phyloP scores from a whole-genome alignment of 805 yeast genomes.

The Kodamaea jinghongensis region DNA sequence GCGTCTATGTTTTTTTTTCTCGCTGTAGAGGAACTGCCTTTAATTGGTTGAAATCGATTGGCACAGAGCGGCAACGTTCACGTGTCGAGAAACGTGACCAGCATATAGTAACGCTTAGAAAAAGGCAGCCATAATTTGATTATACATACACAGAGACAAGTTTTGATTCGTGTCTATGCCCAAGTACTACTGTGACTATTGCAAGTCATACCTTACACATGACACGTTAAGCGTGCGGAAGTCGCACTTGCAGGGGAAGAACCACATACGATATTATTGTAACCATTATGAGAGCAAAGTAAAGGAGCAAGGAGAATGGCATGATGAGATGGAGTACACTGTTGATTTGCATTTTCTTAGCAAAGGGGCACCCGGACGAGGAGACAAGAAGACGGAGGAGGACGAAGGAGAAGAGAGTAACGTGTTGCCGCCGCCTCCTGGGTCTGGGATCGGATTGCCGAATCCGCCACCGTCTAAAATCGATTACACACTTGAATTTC shows the following conservation, averaged over 20 bases:
- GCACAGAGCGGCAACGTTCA: too few relatives aligned
- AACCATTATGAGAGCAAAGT: constrained; percentile 62
- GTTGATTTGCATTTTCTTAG: constrained; percentile 35
- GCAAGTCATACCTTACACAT: constrained; percentile 79
- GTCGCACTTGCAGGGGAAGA: constrained; percentile 73
- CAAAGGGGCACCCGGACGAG: constrained; percentile 26
- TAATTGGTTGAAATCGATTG: constrained; percentile 5
- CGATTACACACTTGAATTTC: constrained; percentile 22
- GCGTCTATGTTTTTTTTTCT: constrained; percentile 2
- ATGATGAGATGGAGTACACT: constrained; percentile 31
- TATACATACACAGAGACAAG: too few relatives aligned
- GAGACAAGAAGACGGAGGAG: constrained; percentile 19
- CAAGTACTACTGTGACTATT: constrained; percentile 79
- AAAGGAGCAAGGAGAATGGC: constrained; percentile 31
- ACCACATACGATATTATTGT: constrained; percentile 69
- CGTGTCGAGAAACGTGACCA: too few relatives aligned
- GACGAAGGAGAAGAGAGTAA: constrained; percentile 13
- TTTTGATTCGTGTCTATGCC: too few relatives aligned
- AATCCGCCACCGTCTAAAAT: constrained; percentile 34
- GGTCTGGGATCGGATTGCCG: constrained; percentile 25
- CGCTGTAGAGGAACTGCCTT: neutral
- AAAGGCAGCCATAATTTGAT: too few relatives aligned
- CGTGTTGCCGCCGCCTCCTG: constrained; percentile 34
- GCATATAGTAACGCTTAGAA: too few relatives aligned
- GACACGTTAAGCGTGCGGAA: constrained; percentile 85